A percentile compares a stretch with the other conserved stretches of the same genome.
Evolutionary conservation across 164 flowering plant species (phyloP).

Genomic region (Malania oleifera): DNA sequence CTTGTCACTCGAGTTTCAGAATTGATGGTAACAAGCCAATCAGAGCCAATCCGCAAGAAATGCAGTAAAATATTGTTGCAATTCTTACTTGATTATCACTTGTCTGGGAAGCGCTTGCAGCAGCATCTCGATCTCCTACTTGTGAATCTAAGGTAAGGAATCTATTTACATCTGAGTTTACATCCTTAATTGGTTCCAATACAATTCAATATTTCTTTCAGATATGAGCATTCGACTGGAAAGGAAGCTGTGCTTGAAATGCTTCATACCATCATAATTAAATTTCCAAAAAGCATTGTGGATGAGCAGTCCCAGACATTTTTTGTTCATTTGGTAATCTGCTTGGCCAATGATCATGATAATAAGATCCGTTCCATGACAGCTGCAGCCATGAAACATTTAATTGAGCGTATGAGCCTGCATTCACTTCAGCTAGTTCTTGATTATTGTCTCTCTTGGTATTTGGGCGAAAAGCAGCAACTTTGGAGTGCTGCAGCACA

Average conservation of each 20-base stretch:
- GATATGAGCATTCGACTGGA: slow-evolving; percentile 81
- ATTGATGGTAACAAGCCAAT: slow-evolving; percentile 81
- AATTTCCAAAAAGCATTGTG: slow-evolving; percentile 48
- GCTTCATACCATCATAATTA: slow-evolving; percentile 64
- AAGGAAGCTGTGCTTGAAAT: slow-evolving; percentile 92
- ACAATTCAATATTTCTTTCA: slow-evolving; percentile 25
- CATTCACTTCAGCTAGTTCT: slow-evolving; percentile 39
- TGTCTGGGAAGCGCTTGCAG: slow-evolving; percentile 63
- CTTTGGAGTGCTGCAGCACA: slow-evolving; percentile 76
- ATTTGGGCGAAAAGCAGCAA: slow-evolving; percentile 39
- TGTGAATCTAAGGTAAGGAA: slow-evolving; percentile 53
- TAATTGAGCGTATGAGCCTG: slow-evolving; percentile 51
- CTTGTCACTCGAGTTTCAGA: slow-evolving; percentile 56
- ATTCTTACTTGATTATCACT: slow-evolving; percentile 70
- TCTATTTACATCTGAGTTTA: neutral
- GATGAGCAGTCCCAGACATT: slow-evolving; percentile 50
- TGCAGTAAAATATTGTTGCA: slow-evolving; percentile 76
- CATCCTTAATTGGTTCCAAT: slow-evolving; percentile 11
- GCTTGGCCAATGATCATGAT: slow-evolving; percentile 74
- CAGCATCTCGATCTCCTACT: slow-evolving; percentile 76
- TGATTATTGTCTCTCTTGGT: slow-evolving; percentile 64
- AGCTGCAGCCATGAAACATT: slow-evolving; percentile 56
- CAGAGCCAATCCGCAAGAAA: slow-evolving; percentile 62
- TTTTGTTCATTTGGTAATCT: slow-evolving; percentile 52
- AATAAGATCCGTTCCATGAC: slow-evolving; percentile 61